Evolutionary conservation across 2,329 filamentous ascomycete species (phyloP), one percentile per base, ranked within the genome.

Genomic region (Aspergillus candidus): DNA sequence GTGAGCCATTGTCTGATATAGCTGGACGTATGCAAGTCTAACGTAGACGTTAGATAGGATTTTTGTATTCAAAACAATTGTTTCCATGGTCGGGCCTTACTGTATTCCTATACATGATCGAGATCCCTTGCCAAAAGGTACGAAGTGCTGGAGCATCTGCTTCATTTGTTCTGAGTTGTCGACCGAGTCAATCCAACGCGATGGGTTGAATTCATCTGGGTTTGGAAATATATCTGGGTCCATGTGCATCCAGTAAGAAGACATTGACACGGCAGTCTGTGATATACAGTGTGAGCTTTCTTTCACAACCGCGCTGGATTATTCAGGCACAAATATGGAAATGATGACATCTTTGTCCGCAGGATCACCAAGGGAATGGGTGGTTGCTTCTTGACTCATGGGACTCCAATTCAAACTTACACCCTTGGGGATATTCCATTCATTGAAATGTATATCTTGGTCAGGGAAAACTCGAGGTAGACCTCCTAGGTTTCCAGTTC

Each of bases 231-330:
- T n/a, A 4, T 41, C 17, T 3, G 31, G 38, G 27, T 41, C 31
- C 38, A 41, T 27, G 17, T 41, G 38, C 38, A 41, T 35, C 32
- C 38, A 41, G 15, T 41, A 31, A 12, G 38, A 12, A n/a, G 38
- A 17, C 38, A 41, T 41, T 2, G 38, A 40, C 3, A 40, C 38
- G 5, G 38, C 27, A 11, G 38, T 41, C 38, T 41, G 15, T 41
- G 4, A 22, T 22, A 7, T 22, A 22, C 3, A 18, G 17, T 5
- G 17, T 22, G 22, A 27, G 22, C 7, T 27, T 27, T 7, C 6
- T 2, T 27, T 22, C 18, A 22, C 22, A 10, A 2, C 7, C 1
- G 22, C 6, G 10, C 6, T 10, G 6, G 6, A 27, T 27, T 10
- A 10, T 27, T 27, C 5, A 2, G 22, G 22, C 3, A 10, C 2